Evolutionary conservation across 1,139 yeast species (phyloP).

Genomic region (Suhomyces guaymorum): DNA sequence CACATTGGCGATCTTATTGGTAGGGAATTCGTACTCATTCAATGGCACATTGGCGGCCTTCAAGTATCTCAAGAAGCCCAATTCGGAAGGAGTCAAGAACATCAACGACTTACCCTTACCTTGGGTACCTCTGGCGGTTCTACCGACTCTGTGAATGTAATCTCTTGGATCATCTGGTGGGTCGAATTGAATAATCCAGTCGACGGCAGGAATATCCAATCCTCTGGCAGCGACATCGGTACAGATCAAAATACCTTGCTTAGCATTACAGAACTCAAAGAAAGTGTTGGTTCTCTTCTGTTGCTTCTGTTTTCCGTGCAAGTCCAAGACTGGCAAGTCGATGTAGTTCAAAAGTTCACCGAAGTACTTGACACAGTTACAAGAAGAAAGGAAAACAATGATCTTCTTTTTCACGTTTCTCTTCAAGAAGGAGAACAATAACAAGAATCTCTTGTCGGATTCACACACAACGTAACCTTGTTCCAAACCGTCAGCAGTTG

Average conservation of each 20-base stretch:
- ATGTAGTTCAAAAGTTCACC: constrained; percentile 93
- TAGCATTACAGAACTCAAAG: constrained; percentile 96
- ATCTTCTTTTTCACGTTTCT: constrained; percentile 87
- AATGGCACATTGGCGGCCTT: constrained; percentile 97
- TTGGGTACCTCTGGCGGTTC: constrained; percentile 59
- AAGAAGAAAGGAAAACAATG: constrained; percentile 91
- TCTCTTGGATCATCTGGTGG: constrained; percentile 92
- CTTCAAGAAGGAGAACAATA: constrained; percentile 88
- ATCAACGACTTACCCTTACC: constrained; percentile 93
- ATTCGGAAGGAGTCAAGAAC: constrained; percentile 92
- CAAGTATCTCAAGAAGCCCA: constrained; percentile 90
- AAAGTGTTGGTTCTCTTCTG: constrained; percentile 97
- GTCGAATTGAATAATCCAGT: constrained; percentile 33
- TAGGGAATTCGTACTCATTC: constrained; percentile 95
- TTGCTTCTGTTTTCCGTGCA: constrained; percentile 98
- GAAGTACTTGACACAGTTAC: constrained; percentile 95
- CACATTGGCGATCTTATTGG: constrained; percentile 90
- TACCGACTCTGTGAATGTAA: constrained; percentile 32
- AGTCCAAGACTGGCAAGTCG: constrained; percentile 91
- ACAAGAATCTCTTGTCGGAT: constrained; percentile 87
- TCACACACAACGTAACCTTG: constrained; percentile 99
- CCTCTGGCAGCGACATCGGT: constrained; percentile 36
- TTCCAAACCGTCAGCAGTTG: constrained; percentile 95
- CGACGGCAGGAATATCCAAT: constrained; percentile 31
- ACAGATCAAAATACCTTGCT: constrained; percentile 47